Evolutionary conservation across 305 asterid genomes (phyloP).

Genomic region (Fraxinus platypoda): DNA sequence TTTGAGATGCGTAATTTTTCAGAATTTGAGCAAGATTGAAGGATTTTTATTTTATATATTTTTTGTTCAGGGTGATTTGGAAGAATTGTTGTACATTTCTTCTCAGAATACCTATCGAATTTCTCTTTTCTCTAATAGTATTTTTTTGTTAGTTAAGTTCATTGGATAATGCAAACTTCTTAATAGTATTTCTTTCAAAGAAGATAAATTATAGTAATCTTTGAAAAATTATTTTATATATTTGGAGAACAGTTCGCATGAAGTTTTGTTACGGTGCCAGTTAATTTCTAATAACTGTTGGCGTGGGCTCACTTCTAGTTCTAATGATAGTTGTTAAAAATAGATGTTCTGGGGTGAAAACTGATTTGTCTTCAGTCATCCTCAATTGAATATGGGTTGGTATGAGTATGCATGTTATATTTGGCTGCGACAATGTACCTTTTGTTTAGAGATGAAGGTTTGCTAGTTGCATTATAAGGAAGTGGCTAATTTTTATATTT

Average conservation of each 20-base stretch:
- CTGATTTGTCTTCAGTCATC: neutral
- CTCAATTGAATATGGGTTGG: neutral
- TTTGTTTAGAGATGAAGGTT: conserved; percentile 5
- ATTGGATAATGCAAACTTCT: neutral
- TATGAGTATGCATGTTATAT: neutral
- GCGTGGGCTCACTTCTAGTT: neutral
- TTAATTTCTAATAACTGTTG: neutral
- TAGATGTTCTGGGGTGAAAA: neutral
- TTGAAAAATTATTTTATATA: neutral
- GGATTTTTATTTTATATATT: neutral
- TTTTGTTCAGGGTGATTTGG: neutral
- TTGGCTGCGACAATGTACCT: neutral
- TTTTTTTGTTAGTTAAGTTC: neutral
- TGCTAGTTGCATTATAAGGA: neutral
- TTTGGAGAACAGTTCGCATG: neutral
- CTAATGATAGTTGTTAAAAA: neutral
- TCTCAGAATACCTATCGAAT: conserved; percentile 18
- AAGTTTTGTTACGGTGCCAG: neutral
- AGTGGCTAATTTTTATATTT: neutral
- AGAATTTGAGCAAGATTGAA: conserved; percentile 9
- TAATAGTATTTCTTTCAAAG: neutral
- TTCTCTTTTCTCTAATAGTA: neutral
- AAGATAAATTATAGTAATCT: neutral
- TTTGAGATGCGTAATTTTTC: neutral
- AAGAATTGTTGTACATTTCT: conserved; percentile 12